phyloP scores from a whole-genome alignment of 2,329 filamentous ascomycete genomes.

The Salinomyces thailandicus region DNA sequence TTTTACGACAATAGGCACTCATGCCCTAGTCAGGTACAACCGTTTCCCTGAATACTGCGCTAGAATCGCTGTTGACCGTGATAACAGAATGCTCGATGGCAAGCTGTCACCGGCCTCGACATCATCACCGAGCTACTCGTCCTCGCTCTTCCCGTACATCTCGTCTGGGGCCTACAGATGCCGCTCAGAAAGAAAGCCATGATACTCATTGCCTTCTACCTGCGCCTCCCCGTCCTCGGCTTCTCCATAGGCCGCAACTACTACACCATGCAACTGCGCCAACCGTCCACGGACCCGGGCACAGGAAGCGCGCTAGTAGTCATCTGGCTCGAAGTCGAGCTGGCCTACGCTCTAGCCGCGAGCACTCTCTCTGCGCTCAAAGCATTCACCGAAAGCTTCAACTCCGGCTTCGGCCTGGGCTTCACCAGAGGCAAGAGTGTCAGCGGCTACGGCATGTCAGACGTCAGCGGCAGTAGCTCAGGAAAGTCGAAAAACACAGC shows the following conservation, averaged over 20 bases:
- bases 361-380: constrained; percentile 34
- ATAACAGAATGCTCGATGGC: constrained; percentile 24
- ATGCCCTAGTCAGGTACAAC: constrained; percentile 20
- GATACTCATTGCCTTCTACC: constrained; percentile 29
- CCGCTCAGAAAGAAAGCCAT: constrained; percentile 22
- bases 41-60: not conserved
- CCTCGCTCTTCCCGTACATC: constrained; percentile 23
- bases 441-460: constrained; percentile 19
- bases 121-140: constrained; percentile 26
- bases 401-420: constrained; percentile 29
- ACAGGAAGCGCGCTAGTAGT: constrained; percentile 24
- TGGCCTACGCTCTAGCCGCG: constrained; percentile 32
- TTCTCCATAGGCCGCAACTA: constrained; percentile 27
- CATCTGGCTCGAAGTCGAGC: constrained; percentile 29
- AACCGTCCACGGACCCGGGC: constrained; percentile 21
- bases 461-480: constrained; percentile 13
- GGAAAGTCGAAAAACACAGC: constrained; percentile 6
- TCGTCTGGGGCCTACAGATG: constrained; percentile 32
- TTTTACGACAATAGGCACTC: constrained; percentile 16
- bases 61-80: not conserved
- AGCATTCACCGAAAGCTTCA: constrained; percentile 32
- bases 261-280: constrained; percentile 22
- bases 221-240: constrained; percentile 27
- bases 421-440: constrained; percentile 22
- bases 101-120: constrained; percentile 31